phyloP scores from a whole-genome alignment of 164 flowering plant genomes.

The Aristolochia fimbriata region DNA sequence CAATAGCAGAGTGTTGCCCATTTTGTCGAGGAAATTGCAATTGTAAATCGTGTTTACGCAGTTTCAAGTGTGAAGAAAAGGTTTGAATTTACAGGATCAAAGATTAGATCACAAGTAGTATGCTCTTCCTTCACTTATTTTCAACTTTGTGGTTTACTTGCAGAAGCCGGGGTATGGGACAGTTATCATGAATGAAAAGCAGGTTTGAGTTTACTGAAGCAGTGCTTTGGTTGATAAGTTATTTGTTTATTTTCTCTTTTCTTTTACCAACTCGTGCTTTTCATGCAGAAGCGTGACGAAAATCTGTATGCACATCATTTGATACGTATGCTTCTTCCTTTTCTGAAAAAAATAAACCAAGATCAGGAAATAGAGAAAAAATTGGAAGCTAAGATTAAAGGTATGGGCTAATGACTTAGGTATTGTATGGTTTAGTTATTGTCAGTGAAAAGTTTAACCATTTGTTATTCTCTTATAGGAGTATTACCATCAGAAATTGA shows the following conservation, averaged over 20 bases:
- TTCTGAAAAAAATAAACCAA: conserved; percentile 37
- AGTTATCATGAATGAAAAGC: too few relatives aligned
- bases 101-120: not conserved
- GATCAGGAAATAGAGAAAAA: conserved; percentile 55
- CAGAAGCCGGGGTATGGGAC: too few relatives aligned
- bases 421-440: not conserved
- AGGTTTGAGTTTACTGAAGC: too few relatives aligned
- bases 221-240: not conserved
- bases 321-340: conserved; percentile 42
- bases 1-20: conserved; percentile 7
- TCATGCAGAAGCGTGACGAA: conserved; percentile 17
- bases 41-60: conserved; percentile 15
- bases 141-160: not conserved
- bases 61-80: conserved; percentile 5
- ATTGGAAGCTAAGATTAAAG: conserved; percentile 38
- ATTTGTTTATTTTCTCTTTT: not conserved
- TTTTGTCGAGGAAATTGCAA: conserved; percentile 14
- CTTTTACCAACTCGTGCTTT: not conserved
- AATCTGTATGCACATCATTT: conserved; percentile 40
- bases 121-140: not conserved
- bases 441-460: conserved; percentile 3
- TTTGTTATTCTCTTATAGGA: conserved; percentile 7
- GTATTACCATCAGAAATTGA: conserved; percentile 4
- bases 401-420: conserved; percentile 16
- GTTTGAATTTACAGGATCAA: not conserved